Conservation (phyloP, 2,329 filamentous ascomycete species). For the Hypomyces perniciosus region DNA sequence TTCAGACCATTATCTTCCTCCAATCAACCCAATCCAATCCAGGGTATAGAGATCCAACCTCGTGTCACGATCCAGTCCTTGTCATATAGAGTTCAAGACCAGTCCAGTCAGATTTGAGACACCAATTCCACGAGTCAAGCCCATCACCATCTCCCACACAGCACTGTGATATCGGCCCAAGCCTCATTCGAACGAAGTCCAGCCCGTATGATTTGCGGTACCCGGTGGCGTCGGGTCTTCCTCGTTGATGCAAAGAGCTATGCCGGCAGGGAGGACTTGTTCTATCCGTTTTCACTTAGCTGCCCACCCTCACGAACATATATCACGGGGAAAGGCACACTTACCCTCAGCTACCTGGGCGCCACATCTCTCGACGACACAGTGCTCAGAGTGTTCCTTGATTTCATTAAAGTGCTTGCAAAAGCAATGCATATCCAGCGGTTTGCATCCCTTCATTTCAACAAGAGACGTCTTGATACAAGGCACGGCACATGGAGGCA, state of each 20-base stretch:
- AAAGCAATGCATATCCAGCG: neutral
- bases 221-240: constrained; percentile 2
- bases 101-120: too few species aligned
- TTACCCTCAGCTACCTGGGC: neutral
- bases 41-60: too few species aligned
- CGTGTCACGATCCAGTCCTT: too few species aligned
- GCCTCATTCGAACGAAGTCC: neutral
- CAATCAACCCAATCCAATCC: too few species aligned
- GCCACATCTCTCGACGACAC: neutral
- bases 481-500: neutral
- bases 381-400: neutral
- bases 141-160: neutral
- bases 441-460: neutral
- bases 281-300: neutral
- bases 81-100: too few species aligned
- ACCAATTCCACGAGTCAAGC: neutral
- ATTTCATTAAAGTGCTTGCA: neutral
- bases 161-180: too few species aligned
- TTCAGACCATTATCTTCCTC: too few species aligned
- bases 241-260: neutral
- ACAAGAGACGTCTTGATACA: neutral
- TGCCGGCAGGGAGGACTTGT: neutral
- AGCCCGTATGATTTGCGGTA: neutral
- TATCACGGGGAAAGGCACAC: neutral
- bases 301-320: neutral